phyloP scores from a whole-genome alignment of 148 eudicot genomes.

The Rhododendron vialii region DNA sequence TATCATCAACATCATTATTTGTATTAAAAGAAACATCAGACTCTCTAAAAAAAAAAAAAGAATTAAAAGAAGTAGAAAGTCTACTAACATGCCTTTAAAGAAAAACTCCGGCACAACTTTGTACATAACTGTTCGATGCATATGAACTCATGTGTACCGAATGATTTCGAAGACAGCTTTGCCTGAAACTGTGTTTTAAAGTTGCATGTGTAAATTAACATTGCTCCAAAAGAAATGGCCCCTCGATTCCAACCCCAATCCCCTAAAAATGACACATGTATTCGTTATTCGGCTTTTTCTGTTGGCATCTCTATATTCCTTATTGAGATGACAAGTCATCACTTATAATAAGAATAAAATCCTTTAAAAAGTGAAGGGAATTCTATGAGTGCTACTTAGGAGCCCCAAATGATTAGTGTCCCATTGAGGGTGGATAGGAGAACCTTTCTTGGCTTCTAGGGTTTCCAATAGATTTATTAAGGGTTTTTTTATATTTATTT shows the following conservation, averaged over 20 bases:
- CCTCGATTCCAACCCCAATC: background rate
- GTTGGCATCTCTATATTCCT: slow-evolving; percentile 16
- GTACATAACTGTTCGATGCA: background rate
- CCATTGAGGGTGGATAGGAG: background rate
- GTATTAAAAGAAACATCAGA: background rate
- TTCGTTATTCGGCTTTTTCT: slow-evolving; percentile 15
- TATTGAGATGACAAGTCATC: slow-evolving; percentile 20
- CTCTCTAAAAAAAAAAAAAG: background rate
- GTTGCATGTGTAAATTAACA: no score
- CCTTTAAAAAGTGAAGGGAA: background rate
- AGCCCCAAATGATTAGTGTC: slow-evolving; percentile 7
- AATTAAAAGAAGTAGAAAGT: background rate
- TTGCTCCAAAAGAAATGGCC: no score
- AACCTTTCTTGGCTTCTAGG: background rate
- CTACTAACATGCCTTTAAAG: background rate
- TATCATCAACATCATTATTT: slow-evolving; percentile 38
- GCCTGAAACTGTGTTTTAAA: no score
- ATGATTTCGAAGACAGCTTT: no score
- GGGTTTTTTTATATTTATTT: background rate
- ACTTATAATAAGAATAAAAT: background rate
- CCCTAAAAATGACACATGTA: slow-evolving; percentile 7
- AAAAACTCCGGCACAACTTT: no score
- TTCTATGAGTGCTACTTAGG: background rate
- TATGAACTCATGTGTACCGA: background rate
- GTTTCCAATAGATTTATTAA: background rate